Evolutionary conservation across 177 flowering plant species (phyloP), one percentile per base, ranked within the genome.

Genomic region (Vitis hybrid): DNA sequence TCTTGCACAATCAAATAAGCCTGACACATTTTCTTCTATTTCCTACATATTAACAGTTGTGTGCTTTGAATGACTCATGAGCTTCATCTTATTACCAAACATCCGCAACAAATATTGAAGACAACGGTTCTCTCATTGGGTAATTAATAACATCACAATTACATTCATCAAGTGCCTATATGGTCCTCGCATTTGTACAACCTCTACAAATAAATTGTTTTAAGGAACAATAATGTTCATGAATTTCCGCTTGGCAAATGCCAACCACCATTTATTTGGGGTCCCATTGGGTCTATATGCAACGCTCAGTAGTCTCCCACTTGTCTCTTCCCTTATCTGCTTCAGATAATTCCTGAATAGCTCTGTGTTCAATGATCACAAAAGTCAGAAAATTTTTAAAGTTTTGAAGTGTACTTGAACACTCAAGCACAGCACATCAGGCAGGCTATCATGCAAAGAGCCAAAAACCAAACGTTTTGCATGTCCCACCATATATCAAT

Each of bases 211-310:
- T 53, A 10, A 53, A 56, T 9, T 17, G 11, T 71, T 35, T 77
- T 73, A 77, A 63, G 73, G 91, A 57, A 72, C 81, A 64, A 93
- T 86, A 63, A 87, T 82, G 75, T 93, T 96, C 91, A 93, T 89
- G 74, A 96, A 96, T 69, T 92, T 96, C 80, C 98, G 87, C 86
- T 94, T 96, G 18, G 99, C 95, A 82, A 96, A 96, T 27, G 98
- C 96, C 71, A 96, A 68, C 99, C 99, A 96, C 99, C 99, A 96
- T 78, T 96, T 94, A 76, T 96, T 96, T 54, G 98, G 98, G 65
- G 98, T 96, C 32, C 97, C 97, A 75, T 96, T 96, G 53, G 89
- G 83, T 81, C 99, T 84, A 71, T 96, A 96, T n/a, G 98, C 97
- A 77, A 91, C 93, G 58, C 96, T 90, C 81, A 94, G 66, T 53